Evolutionary conservation across 371 early-diverging fungal genomes (phyloP).

Genomic region (Actinomortierella wolfii): DNA sequence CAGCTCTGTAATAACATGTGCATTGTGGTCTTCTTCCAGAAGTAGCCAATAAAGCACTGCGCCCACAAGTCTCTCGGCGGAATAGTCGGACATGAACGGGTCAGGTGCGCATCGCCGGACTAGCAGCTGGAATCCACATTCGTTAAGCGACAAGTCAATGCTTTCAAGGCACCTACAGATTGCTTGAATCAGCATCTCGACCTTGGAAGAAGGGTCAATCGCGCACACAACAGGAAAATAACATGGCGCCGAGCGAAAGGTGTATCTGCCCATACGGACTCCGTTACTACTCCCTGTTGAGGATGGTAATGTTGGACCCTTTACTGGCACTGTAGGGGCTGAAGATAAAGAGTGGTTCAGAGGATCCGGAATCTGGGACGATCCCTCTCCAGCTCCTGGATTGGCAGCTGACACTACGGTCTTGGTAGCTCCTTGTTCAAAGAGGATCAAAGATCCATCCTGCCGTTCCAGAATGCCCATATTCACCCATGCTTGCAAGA

Average conservation of each 20-base stretch:
- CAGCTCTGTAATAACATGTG: too few relatives aligned
- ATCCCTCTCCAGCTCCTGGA: too few relatives aligned
- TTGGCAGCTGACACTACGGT: background rate
- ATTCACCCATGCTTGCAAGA: conserved; percentile 63
- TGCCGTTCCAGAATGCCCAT: conserved; percentile 59
- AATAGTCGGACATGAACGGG: conserved; percentile 58
- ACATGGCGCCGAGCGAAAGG: conserved; percentile 41
- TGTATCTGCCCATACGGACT: background rate
- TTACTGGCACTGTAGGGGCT: background rate
- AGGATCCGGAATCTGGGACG: background rate
- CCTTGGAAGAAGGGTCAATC: conserved; percentile 53
- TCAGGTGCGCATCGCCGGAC: conserved; percentile 64
- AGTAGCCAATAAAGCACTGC: conserved; percentile 60
- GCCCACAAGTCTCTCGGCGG: conserved; percentile 51
- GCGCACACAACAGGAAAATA: conserved; percentile 60
- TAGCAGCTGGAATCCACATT: conserved; percentile 57
- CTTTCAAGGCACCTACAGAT: conserved; percentile 58
- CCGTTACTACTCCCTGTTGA: too few relatives aligned
- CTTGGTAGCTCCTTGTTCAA: conserved; percentile 14
- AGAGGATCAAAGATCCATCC: conserved; percentile 56
- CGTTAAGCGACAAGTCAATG: conserved; percentile 59
- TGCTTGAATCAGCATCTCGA: conserved; percentile 56
- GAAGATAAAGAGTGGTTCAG: background rate
- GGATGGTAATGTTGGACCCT: too few relatives aligned
- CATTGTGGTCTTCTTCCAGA: conserved; percentile 53